These are phyloP conservation scores for Daldinia loculata DNA, from an alignment of 495 filamentous ascomycete species.

Conservation along the genomic window DNA sequence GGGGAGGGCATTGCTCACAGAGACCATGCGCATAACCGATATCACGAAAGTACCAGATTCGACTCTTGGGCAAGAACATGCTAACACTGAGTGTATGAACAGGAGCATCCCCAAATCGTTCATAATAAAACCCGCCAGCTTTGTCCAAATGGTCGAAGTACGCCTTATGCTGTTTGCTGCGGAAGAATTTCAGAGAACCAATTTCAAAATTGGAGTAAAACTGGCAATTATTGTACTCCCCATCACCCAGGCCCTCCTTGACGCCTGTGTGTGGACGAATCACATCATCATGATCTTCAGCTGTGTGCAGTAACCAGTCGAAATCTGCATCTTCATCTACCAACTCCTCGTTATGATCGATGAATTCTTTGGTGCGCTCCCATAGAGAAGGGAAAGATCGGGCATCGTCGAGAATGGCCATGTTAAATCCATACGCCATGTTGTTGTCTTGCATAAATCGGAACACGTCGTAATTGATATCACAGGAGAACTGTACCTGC, in stretches of 20 bases:
- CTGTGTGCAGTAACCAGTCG: slow-evolving; percentile 56
- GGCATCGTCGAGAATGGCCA: slow-evolving; percentile 63
- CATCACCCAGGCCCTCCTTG: slow-evolving; percentile 18
- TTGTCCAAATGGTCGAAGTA: slow-evolving; percentile 67
- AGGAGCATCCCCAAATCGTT: slow-evolving; percentile 71
- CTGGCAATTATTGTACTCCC: slow-evolving; percentile 61
- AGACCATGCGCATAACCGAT: slow-evolving; percentile 64
- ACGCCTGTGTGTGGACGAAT: slow-evolving; percentile 25
- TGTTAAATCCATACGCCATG: slow-evolving; percentile 73
- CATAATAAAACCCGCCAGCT: slow-evolving; percentile 69
- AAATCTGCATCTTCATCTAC: slow-evolving; percentile 61
- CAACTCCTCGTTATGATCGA: slow-evolving; percentile 55
- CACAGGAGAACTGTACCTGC: slow-evolving; percentile 69
- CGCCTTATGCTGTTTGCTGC: slow-evolving; percentile 61
- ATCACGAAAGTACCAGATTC: slow-evolving; percentile 62
- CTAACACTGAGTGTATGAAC: slow-evolving; percentile 65
- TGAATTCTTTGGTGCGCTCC: slow-evolving; percentile 56
- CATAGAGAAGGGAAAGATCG: slow-evolving; percentile 61
- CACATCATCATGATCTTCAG: slow-evolving; percentile 19
- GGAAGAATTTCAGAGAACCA: slow-evolving; percentile 68
- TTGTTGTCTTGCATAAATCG: slow-evolving; percentile 76
- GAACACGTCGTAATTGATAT: slow-evolving; percentile 76
- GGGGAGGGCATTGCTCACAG: slow-evolving; percentile 52
- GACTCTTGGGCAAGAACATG: slow-evolving; percentile 58
- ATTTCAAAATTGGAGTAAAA: slow-evolving; percentile 72